Conservation (phyloP, 305 asterid species). For the Fraxinus velutina region DNA sequence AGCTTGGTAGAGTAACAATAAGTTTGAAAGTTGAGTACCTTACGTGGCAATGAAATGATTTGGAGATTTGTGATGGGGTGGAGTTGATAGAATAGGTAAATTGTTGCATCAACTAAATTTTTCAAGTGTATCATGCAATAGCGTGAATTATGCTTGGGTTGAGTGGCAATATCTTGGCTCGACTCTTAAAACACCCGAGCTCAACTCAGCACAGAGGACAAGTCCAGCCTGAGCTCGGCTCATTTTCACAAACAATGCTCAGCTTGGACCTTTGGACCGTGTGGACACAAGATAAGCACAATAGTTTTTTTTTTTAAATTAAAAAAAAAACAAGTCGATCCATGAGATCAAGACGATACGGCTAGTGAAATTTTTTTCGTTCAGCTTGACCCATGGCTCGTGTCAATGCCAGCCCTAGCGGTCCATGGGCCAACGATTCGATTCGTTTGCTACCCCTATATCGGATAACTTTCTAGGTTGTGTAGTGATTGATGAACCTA, state of each 20-base stretch:
- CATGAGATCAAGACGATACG: not conserved
- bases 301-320: too few relatives aligned
- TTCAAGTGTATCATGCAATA: not conserved
- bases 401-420: not conserved
- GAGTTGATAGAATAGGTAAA: not conserved
- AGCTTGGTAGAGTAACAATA: not conserved
- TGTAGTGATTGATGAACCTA: not conserved
- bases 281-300: not conserved
- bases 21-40: not conserved
- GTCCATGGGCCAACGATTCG: not conserved
- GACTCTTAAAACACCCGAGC: not conserved
- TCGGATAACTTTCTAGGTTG: not conserved
- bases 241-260: not conserved
- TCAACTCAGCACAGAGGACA: not conserved
- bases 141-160: not conserved
- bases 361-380: not conserved
- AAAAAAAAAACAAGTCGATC: not conserved
- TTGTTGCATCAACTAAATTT: not conserved
- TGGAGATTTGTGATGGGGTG: not conserved
- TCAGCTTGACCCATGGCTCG: not conserved
- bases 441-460: not conserved
- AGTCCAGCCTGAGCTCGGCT: not conserved
- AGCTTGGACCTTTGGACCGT: not conserved
- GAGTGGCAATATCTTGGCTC: not conserved
- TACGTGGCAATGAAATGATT: not conserved